Percentiles rank a stretch among this genome's conserved stretches.
Conservation (phyloP, 139 green algal species). For the Chlamydomonas eustigma region DNA sequence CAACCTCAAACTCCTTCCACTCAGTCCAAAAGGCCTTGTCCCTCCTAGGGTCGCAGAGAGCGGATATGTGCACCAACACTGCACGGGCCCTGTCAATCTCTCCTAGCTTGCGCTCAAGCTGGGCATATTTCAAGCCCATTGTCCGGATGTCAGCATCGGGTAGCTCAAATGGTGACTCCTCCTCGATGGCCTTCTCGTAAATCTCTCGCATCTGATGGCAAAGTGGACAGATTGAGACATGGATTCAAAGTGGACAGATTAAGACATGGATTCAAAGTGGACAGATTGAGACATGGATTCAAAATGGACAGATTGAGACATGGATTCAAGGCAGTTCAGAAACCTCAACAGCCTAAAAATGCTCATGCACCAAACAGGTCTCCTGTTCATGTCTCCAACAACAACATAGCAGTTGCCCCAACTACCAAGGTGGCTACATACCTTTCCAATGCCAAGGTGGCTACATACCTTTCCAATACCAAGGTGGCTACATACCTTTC, state of each 20-base stretch:
- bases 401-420: no score
- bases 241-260: no score
- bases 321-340: conserved; percentile 22
- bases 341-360: conserved; percentile 9
- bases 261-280: no score
- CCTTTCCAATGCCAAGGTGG: background rate
- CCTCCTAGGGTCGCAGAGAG: conserved; percentile 24
- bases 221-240: no score
- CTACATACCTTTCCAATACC: background rate
- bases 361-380: no score
- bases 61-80: conserved; percentile 79
- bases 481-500: background rate
- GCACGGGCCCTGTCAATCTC: conserved; percentile 93
- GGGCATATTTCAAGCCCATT: conserved; percentile 80
- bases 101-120: conserved; percentile 84
- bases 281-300: no score
- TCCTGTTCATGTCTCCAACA: no score
- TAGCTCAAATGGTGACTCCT: conserved; percentile 63
- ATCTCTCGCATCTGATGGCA: conserved; percentile 89
- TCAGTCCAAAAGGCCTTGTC: conserved; percentile 79
- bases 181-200: conserved; percentile 87
- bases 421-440: no score
- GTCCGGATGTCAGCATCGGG: conserved; percentile 68
- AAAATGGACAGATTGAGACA: no score
- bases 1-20: conserved; percentile 89